Conservation (phyloP, 129 eudicot species). For the Artemisia tridentata region DNA sequence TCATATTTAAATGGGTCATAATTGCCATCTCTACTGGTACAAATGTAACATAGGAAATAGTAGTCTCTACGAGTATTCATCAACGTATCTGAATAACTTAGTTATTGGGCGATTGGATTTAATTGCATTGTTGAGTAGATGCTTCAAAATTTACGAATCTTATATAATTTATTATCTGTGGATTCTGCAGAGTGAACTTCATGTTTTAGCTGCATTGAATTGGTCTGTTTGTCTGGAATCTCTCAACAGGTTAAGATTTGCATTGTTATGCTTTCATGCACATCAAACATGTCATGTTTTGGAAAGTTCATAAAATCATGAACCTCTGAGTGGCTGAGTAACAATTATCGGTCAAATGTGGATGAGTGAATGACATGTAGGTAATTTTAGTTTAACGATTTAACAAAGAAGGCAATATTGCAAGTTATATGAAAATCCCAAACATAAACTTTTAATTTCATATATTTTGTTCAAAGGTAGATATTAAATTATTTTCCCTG, state of each 20-base stretch:
- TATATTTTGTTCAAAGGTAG: too few species aligned
- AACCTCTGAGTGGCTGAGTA: too few species aligned
- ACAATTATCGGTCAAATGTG: too few species aligned
- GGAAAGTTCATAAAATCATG: too few species aligned
- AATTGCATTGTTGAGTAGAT: not conserved
- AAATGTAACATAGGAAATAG: too few species aligned
- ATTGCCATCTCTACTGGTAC: too few species aligned
- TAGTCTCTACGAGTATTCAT: not conserved
- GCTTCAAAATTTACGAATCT: conserved; percentile 14
- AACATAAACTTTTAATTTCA: too few species aligned
- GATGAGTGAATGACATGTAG: too few species aligned
- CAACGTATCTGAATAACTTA: not conserved
- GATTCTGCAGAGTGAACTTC: conserved; percentile 82
- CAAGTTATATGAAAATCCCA: too few species aligned
- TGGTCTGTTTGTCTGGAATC: conserved; percentile 98
- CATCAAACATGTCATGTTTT: too few species aligned
- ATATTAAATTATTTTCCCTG: too few species aligned
- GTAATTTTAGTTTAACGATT: not conserved
- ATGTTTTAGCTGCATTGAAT: conserved; percentile 90
- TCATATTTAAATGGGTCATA: not conserved
- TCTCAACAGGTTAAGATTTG: conserved; percentile 56
- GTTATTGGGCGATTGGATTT: not conserved
- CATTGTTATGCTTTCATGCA: not conserved
- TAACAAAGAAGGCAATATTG: too few species aligned
- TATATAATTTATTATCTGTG: not conserved